Percentiles rank a stretch among this genome's conserved stretches.
Evolutionary conservation across 192 early-diverging fungal species (phyloP).

Genomic region (Backusella australiensis): DNA sequence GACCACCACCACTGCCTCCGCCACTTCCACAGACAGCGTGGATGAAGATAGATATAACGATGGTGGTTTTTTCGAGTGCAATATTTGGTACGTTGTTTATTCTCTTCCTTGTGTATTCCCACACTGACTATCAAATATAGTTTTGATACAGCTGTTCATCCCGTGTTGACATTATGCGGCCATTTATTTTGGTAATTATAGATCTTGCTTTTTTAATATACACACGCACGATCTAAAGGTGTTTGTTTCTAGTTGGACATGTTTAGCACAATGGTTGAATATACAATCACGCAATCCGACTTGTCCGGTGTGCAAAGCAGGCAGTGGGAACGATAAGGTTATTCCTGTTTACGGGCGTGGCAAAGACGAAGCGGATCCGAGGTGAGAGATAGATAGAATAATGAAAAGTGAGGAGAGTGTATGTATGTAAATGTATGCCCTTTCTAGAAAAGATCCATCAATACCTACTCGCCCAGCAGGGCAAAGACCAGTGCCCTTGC

Average conservation of each 20-base stretch:
- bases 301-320: conserved; percentile 83
- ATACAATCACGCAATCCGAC: conserved; percentile 63
- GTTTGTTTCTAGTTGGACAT: conserved; percentile 51
- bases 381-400: conserved; percentile 29
- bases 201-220: neutral
- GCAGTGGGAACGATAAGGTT: conserved; percentile 77
- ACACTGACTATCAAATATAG: conserved; percentile 15
- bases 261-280: conserved; percentile 73
- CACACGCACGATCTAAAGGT: neutral
- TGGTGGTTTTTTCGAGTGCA: conserved; percentile 36
- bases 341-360: conserved; percentile 82
- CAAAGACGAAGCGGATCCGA: conserved; percentile 70
- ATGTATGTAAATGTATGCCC: neutral
- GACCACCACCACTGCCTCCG: neutral
- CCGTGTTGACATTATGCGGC: conserved; percentile 76
- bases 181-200: conserved; percentile 68
- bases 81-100: conserved; percentile 31
- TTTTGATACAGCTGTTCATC: conserved; percentile 73
- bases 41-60: neutral
- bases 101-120: neutral
- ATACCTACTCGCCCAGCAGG: conserved; percentile 75
- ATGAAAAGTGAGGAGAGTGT: neutral
- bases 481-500: conserved; percentile 67
- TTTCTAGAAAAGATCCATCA: conserved; percentile 27
- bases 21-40: neutral